A percentile compares a stretch with the other conserved stretches of the same genome.
Evolutionary conservation across 73 alveolate genomes (phyloP).

Genomic region (Tetrahymena thermophila): DNA sequence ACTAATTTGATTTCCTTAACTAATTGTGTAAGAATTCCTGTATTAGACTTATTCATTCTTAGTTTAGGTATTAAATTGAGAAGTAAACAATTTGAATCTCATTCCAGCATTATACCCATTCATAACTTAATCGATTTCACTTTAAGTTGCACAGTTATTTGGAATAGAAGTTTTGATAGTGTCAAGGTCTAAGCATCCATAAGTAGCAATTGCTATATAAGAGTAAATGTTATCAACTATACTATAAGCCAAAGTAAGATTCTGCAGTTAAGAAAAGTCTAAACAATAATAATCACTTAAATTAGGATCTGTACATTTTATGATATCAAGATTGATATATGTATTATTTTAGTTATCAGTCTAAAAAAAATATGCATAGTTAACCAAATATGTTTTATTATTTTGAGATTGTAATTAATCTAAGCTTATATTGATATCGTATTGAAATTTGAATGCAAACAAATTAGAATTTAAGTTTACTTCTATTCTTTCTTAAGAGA

Average conservation of each 20-base stretch:
- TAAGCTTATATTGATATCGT: neutral
- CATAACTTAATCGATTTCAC: neutral
- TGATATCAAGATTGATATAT: too few species aligned
- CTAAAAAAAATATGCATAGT: neutral
- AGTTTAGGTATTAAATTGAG: neutral
- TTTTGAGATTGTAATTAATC: neutral
- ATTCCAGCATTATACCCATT: neutral
- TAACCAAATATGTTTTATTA: neutral
- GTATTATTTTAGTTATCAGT: too few species aligned
- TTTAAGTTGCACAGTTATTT: neutral
- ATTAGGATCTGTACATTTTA: neutral
- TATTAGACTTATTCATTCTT: too few species aligned
- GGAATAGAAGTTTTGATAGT: neutral
- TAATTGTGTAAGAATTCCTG: neutral
- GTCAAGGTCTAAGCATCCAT: neutral
- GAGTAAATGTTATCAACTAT: neutral
- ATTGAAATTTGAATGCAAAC: neutral
- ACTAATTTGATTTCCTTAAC: too few species aligned
- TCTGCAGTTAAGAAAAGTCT: neutral
- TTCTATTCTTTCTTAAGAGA: neutral
- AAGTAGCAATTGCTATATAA: neutral
- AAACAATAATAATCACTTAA: neutral
- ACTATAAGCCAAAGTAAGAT: neutral
- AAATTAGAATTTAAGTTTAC: too few species aligned
- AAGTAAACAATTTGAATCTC: neutral